A percentile compares a stretch with the other conserved stretches of the same genome.
Evolutionary conservation across 345 rosid species (phyloP).

Genomic region (Gossypium sturtianum): DNA sequence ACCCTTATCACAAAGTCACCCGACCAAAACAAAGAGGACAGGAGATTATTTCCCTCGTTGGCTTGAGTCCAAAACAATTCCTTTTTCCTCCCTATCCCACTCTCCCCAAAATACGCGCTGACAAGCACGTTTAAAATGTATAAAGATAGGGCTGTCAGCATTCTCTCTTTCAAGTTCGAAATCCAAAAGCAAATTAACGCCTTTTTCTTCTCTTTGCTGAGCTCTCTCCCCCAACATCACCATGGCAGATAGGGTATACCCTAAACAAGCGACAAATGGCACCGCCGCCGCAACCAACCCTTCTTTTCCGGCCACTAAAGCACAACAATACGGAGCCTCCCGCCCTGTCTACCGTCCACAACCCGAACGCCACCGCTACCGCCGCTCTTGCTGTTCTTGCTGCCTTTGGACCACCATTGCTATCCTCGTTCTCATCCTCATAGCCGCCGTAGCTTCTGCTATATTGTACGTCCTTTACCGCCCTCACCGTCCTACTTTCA

Average conservation of each 20-base stretch:
- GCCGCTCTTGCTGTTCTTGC: conserved; percentile 50
- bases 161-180: not conserved
- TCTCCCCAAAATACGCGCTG: not conserved
- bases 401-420: conserved; percentile 45
- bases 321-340: conserved; percentile 60
- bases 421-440: conserved; percentile 44
- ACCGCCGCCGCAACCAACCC: conserved; percentile 28
- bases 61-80: not conserved
- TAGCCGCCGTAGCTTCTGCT: conserved; percentile 39
- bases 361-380: conserved; percentile 41
- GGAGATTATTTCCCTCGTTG: not conserved
- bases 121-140: not conserved
- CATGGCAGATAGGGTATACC: conserved; percentile 65
- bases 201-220: not conserved
- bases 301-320: conserved; percentile 56
- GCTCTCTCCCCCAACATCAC: conserved; percentile 20
- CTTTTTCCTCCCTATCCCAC: not conserved
- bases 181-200: not conserved
- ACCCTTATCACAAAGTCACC: not conserved
- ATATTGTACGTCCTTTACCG: conserved; percentile 63
- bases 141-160: not conserved
- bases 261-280: conserved; percentile 42
- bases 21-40: not conserved
- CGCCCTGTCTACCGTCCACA: conserved; percentile 78
- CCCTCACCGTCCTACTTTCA: conserved; percentile 67